Evolutionary conservation across 225 moss, liverwort and hornwort genomes (phyloP).

Genomic region (Straminergon stramineum): DNA sequence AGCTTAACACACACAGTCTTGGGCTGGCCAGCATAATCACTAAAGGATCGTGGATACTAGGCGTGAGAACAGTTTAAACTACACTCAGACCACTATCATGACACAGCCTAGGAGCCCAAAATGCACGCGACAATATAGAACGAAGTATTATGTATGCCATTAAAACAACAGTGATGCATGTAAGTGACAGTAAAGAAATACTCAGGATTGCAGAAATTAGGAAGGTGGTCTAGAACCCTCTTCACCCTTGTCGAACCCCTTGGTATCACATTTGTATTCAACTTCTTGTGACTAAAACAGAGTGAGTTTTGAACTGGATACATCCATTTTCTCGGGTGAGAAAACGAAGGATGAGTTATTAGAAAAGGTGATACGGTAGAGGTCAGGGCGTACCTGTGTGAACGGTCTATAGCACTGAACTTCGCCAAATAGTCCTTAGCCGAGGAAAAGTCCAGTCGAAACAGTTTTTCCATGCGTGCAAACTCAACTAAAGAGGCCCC

Average conservation of each 20-base stretch:
- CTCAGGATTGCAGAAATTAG: background rate
- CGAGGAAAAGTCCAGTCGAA: conserved; percentile 29
- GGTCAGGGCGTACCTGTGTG: conserved; percentile 25
- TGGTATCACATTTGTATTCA: background rate
- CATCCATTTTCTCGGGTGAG: background rate
- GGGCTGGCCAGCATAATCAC: background rate
- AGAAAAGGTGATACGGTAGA: background rate
- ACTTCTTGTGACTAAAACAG: background rate
- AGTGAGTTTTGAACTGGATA: background rate
- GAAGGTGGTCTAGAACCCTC: background rate
- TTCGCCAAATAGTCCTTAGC: conserved; percentile 43
- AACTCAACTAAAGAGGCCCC: conserved; percentile 47
- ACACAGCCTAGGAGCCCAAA: background rate
- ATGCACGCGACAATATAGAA: background rate
- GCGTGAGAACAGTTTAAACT: background rate
- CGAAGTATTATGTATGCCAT: background rate
- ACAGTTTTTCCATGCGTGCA: conserved; percentile 49
- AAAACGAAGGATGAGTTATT: background rate
- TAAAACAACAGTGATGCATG: background rate
- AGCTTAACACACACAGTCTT: background rate
- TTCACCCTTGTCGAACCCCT: background rate
- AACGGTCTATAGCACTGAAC: conserved; percentile 36
- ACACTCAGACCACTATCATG: background rate
- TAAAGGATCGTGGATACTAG: background rate
- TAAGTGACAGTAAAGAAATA: background rate